Percentiles rank a stretch among this genome's conserved stretches.
Evolutionary conservation across 164 flowering plant species (phyloP).

Genomic region (Vitis rotundifolia): DNA sequence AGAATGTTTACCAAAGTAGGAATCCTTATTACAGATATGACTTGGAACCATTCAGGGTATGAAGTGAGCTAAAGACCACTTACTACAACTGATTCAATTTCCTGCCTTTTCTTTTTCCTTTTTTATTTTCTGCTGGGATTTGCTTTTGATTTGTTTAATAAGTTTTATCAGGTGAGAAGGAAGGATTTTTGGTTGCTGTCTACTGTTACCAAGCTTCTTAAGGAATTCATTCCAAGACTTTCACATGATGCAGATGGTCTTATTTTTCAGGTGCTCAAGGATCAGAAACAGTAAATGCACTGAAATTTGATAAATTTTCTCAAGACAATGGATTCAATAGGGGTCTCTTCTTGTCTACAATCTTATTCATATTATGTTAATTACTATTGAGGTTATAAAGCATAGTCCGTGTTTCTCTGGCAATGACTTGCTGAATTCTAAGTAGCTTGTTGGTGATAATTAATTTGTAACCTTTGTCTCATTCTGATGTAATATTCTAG

Average conservation of each 20-base stretch:
- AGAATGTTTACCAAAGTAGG: slow-evolving; percentile 41
- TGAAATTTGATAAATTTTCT: background rate
- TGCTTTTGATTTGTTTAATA: background rate
- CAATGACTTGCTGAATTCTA: too few species aligned
- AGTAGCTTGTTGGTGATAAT: background rate
- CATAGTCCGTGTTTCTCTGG: too few species aligned
- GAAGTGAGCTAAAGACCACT: slow-evolving; percentile 7
- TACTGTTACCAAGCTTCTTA: slow-evolving; percentile 72
- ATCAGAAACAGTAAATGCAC: background rate
- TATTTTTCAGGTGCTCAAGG: slow-evolving; percentile 79
- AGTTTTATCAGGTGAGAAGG: slow-evolving; percentile 73
- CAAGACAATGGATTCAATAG: too few species aligned
- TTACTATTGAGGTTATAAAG: too few species aligned
- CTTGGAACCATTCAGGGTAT: slow-evolving; percentile 91
- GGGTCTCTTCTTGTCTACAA: too few species aligned
- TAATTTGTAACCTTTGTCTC: background rate
- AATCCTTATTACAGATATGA: slow-evolving; percentile 89
- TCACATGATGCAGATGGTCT: slow-evolving; percentile 99
- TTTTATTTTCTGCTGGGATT: slow-evolving; percentile 1
- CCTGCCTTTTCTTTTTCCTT: background rate
- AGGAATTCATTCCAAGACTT: slow-evolving; percentile 87
- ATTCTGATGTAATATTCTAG: too few species aligned
- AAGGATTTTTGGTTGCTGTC: slow-evolving; percentile 96
- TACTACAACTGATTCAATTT: background rate
- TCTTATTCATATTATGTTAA: too few species aligned